Evolutionary conservation across 768 basidiomycete genomes (phyloP), one percentile per base, ranked within the genome.

Genomic region (Hebeloma cylindrosporum): DNA sequence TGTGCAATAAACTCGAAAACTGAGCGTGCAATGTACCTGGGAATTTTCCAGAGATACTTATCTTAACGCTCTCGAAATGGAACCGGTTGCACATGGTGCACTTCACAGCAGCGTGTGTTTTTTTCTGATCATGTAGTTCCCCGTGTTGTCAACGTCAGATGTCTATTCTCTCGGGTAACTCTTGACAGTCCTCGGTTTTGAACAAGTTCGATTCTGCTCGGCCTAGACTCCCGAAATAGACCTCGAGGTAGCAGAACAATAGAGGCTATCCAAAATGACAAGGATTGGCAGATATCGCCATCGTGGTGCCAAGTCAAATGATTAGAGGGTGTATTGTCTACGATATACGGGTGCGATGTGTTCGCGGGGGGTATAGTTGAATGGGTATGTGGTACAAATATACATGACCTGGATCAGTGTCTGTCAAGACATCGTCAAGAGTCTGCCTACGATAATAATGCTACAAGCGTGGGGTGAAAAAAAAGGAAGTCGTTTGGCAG

Each of bases 11-110:
- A n/a, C n/a, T n/a, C n/a, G n/a, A n/a, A n/a, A n/a, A n/a, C n/a
- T n/a, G n/a, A n/a, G n/a, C n/a, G n/a, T n/a, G n/a, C n/a, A 34
- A 27, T 38, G 25, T 42, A 45, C 43, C 43, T 50, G 49, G 29
- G 43, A 41, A 36, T 31, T 22, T 29, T 22, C 21, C 34, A 34
- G n/a, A n/a, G n/a, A n/a, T n/a, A n/a, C n/a, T n/a, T n/a, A n/a
- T n/a, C n/a, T n/a, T n/a, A n/a, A n/a, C n/a, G n/a, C n/a, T n/a
- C n/a, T n/a, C n/a, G n/a, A n/a, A n/a, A n/a, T n/a, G n/a, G n/a
- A n/a, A n/a, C n/a, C n/a, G n/a, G 40, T 20, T 40, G 30, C 46
- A 41, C 39, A 47, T 47, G 46, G 39, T 40, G 27, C 46, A 41
- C 16, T 17, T 22, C n/a, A n/a, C n/a, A n/a, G n/a, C n/a, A n/a